Evolutionary conservation across 495 filamentous ascomycete genomes (phyloP).

Genomic region (Saxophila tyrrhenica): DNA sequence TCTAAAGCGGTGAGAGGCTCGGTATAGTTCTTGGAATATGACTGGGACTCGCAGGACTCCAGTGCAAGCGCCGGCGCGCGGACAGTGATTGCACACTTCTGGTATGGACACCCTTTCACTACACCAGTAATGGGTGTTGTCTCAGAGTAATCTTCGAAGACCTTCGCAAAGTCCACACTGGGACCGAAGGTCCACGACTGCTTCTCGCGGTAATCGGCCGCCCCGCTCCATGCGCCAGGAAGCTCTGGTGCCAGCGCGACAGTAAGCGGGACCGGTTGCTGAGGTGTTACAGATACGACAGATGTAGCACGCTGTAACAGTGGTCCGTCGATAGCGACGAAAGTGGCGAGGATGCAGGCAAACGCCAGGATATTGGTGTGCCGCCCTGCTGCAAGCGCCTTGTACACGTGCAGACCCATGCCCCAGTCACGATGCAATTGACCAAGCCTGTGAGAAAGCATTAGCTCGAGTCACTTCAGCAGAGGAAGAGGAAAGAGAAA

Average conservation of each 20-base stretch:
- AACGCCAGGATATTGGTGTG: background rate
- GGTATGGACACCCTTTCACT: too few species aligned
- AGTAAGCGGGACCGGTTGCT: background rate
- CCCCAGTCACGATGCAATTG: too few species aligned
- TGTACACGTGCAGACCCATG: background rate
- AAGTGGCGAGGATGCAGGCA: background rate
- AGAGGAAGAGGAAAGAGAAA: too few species aligned
- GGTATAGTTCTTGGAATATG: background rate
- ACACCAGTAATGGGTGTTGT: too few species aligned
- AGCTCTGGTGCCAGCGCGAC: background rate
- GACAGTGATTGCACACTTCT: too few species aligned
- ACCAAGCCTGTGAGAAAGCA: too few species aligned
- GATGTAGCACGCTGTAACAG: background rate
- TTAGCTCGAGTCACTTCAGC: too few species aligned
- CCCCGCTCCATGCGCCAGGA: background rate
- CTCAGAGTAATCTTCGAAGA: too few species aligned
- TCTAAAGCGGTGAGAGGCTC: background rate
- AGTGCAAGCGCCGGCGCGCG: background rate
- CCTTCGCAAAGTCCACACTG: too few species aligned
- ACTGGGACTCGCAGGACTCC: background rate
- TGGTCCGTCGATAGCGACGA: background rate
- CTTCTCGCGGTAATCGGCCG: background rate
- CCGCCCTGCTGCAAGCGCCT: background rate
- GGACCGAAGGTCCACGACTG: too few species aligned
- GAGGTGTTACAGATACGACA: background rate